phyloP scores from a whole-genome alignment of 2,329 filamentous ascomycete species.

The Cladophialophora psammophila region DNA sequence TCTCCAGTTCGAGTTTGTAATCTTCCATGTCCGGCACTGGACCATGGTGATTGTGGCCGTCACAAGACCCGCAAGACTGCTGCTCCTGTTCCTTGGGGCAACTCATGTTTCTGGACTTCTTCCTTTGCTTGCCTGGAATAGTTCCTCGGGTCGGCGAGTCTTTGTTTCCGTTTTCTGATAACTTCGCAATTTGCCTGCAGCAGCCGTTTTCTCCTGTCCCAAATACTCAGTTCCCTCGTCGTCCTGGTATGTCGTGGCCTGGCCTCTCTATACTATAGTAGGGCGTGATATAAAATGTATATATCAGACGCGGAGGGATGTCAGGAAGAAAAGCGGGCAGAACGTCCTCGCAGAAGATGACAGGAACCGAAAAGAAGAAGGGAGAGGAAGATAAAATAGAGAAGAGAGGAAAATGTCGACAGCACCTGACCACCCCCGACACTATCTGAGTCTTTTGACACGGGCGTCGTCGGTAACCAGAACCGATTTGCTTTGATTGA shows the following conservation, averaged over 20 bases:
- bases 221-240: too few species aligned
- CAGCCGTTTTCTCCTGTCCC: too few species aligned
- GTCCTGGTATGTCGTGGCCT: too few species aligned
- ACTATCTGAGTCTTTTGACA: too few species aligned
- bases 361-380: too few species aligned
- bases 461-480: not conserved
- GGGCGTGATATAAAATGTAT: too few species aligned
- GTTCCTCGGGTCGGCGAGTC: not conserved
- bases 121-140: not conserved
- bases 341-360: too few species aligned
- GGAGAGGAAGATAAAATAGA: too few species aligned
- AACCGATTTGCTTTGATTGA: not conserved
- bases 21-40: conserved; percentile 47
- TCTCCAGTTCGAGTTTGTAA: conserved; percentile 50
- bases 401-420: not conserved
- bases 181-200: too few species aligned
- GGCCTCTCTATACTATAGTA: too few species aligned
- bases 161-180: not conserved
- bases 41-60: conserved; percentile 4
- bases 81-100: conserved; percentile 1
- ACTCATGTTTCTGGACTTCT: not conserved
- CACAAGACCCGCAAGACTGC: conserved; percentile 15
- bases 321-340: too few species aligned
- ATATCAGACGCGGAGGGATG: too few species aligned
- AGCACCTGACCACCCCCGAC: not conserved